Evolutionary conservation across 768 basidiomycete species (phyloP).

Genomic region (Gymnopilus dilepis): DNA sequence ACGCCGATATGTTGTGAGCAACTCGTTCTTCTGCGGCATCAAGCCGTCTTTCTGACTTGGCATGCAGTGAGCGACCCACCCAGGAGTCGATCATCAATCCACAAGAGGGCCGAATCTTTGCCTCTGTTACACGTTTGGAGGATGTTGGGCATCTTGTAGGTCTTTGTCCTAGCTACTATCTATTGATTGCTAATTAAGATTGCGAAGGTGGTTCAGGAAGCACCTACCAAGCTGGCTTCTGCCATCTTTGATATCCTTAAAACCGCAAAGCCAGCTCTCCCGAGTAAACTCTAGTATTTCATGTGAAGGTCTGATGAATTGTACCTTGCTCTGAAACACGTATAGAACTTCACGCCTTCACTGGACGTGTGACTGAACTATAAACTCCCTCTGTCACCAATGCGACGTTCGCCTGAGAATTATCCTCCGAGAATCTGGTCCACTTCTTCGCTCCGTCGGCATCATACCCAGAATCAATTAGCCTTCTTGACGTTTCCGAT

Average conservation of each 20-base stretch:
- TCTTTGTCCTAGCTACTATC: neutral
- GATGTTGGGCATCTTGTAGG: slow-evolving; percentile 39
- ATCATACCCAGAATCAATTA: neutral
- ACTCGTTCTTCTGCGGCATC: neutral
- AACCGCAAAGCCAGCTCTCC: neutral
- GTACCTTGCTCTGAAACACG: slow-evolving; percentile 9
- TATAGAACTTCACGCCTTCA: neutral
- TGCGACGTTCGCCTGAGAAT: neutral
- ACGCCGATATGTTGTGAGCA: slow-evolving; percentile 39
- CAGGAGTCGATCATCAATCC: slow-evolving; percentile 34
- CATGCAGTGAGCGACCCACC: slow-evolving; percentile 27
- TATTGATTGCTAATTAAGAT: neutral
- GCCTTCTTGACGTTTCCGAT: neutral
- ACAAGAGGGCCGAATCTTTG: slow-evolving; percentile 31
- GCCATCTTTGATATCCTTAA: slow-evolving; percentile 26
- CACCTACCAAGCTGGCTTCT: slow-evolving; percentile 31
- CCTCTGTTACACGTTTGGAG: slow-evolving; percentile 32
- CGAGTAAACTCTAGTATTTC: slow-evolving; percentile 19
- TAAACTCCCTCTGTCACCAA: neutral
- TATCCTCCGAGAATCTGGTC: neutral
- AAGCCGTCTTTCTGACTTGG: neutral
- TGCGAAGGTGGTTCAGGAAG: slow-evolving; percentile 33
- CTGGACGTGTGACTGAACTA: slow-evolving; percentile 1
- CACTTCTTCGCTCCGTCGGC: neutral
- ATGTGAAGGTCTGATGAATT: neutral